phyloP scores from a whole-genome alignment of 2,329 filamentous ascomycete genomes.

The Fusarium pseudocircinatum region DNA sequence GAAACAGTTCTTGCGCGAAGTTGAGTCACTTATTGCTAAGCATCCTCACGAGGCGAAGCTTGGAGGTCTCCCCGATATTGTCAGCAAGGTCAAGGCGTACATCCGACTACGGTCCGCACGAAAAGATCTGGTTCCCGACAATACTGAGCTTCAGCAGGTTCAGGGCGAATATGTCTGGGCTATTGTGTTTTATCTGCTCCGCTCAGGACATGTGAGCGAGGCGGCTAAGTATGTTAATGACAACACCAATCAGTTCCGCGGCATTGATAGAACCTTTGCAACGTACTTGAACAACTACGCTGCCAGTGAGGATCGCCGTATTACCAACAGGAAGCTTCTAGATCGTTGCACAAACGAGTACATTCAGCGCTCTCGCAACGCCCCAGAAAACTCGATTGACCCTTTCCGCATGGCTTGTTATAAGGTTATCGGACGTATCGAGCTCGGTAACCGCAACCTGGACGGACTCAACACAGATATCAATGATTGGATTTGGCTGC shows the following conservation, averaged over 20 bases:
- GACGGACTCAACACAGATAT: slow-evolving; percentile 72
- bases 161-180: slow-evolving; percentile 92
- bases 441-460: slow-evolving; percentile 70
- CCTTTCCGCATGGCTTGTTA: slow-evolving; percentile 98
- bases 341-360: slow-evolving; percentile 92
- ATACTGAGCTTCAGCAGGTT: slow-evolving; percentile 80
- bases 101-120: slow-evolving; percentile 82
- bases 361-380: slow-evolving; percentile 83
- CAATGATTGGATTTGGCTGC: slow-evolving; percentile 78
- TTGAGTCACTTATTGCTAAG: slow-evolving; percentile 81
- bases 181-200: slow-evolving; percentile 89
- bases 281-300: slow-evolving; percentile 89
- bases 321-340: slow-evolving; percentile 78
- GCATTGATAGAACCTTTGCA: slow-evolving; percentile 89
- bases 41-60: slow-evolving; percentile 89
- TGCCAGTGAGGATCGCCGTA: slow-evolving; percentile 76
- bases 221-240: slow-evolving; percentile 86
- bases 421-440: slow-evolving; percentile 90
- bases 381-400: slow-evolving; percentile 87
- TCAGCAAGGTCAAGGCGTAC: slow-evolving; percentile 93
- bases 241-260: slow-evolving; percentile 83
- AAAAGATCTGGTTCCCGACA: slow-evolving; percentile 86
- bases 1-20: slow-evolving; percentile 78
- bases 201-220: slow-evolving; percentile 84
- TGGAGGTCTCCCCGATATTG: slow-evolving; percentile 85